A percentile compares a stretch with the other conserved stretches of the same genome.
These are phyloP conservation scores for Calonectria hongkongensis DNA, from an alignment of 2,329 filamentous ascomycete species.

Conservation along the genomic window DNA sequence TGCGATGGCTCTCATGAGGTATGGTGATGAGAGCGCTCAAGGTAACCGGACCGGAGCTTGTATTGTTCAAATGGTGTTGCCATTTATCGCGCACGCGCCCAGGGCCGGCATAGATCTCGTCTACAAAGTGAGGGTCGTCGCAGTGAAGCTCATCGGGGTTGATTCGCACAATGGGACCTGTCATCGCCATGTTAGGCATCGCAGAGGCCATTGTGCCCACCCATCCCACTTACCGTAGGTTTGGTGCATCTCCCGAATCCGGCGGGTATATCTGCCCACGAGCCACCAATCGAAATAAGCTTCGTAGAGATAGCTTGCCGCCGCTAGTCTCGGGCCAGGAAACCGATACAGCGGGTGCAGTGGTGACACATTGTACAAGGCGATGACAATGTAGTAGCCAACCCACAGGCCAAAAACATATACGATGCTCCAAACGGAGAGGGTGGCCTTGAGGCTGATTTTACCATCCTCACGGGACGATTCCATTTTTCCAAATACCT, in stretches of 20 bases:
- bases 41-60: conserved; percentile 36
- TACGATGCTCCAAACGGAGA: not conserved
- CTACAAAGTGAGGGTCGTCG: conserved; percentile 58
- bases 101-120: conserved; percentile 61
- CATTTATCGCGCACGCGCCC: conserved; percentile 54
- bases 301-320: not conserved
- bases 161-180: conserved; percentile 62
- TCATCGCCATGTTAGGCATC: not conserved
- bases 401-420: not conserved
- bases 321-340: conserved; percentile 3
- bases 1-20: conserved; percentile 58
- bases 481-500: not conserved
- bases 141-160: conserved; percentile 64
- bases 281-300: conserved; percentile 8
- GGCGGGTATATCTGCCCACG: conserved; percentile 1
- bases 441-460: not conserved
- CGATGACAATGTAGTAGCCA: not conserved
- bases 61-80: conserved; percentile 45
- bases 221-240: not conserved
- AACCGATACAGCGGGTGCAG: not conserved
- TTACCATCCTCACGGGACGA: not conserved
- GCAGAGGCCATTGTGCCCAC: not conserved
- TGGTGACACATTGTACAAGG: conserved; percentile 6
- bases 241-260: conserved; percentile 15
- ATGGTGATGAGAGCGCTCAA: conserved; percentile 46